Evolutionary conservation across 805 yeast species (phyloP), one percentile per base, ranked within the genome.

Genomic region (Tanozyma kutaoensis): DNA sequence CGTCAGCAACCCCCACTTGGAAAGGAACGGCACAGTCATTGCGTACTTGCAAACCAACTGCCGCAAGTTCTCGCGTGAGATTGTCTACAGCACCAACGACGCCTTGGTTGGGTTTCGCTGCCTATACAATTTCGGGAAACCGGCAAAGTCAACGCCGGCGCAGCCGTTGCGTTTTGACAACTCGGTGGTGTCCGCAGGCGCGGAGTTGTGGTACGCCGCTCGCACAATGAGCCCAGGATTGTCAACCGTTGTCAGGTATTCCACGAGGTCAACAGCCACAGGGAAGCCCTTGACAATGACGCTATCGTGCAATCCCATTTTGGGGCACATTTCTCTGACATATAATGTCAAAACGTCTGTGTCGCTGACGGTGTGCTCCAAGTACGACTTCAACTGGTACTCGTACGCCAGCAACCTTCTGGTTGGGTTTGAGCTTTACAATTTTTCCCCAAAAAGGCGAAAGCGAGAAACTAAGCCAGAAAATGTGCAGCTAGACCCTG

Each of bases 241-340:
- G 12, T 81, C 95, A 1, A 70, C 93, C 2, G 88, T 93, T 0
- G 48, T 84, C 25, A 55, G 96, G 24, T 88, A 91, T 47, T 68
- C 88, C 1, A 81, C 95, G 0, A 76, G 81, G 34, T 73, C 95
- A 0, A 73, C 91, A 0, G 71, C 80, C 23, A 79, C 94, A 0
- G 93, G 93, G 3, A 78, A 82, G 35, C 98, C 98, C 0, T 53
- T 86, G 35, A 80, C 95, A 0, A 68, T 91, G 65, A 79, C 97
- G 0, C 43, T 88, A 22, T 76, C 94, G 1, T 64, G 77, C 31
- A 91, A 91, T 47, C 98, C 98, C 1, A 58, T 91, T 11, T 58
- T 88, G 45, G 98, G 98, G 2, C 86, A 85, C 37, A 52, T 91
- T 2, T 76, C 93, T 3, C 76, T 93, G 2, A 77, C 94, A 0